phyloP scores from a whole-genome alignment of 148 eudicot genomes.

The Spergularia marina region DNA sequence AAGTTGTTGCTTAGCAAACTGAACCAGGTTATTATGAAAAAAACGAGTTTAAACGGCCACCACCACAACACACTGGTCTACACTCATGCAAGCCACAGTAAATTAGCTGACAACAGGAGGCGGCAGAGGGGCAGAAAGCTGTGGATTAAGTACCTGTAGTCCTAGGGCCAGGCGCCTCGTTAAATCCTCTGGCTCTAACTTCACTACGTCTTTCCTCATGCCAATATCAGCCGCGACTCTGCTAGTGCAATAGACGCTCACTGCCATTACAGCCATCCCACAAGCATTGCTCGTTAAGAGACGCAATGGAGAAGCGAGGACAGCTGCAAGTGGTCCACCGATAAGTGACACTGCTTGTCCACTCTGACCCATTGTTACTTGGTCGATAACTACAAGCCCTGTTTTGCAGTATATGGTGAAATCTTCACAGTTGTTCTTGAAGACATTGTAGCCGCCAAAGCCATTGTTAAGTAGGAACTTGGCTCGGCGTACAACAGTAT shows the following conservation, averaged over 20 bases:
- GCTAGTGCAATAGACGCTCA: conserved; percentile 67
- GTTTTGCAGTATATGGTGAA: conserved; percentile 86
- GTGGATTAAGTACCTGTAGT: conserved; percentile 37
- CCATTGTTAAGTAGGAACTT: conserved; percentile 60
- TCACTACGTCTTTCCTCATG: conserved; percentile 72
- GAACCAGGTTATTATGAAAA: background rate
- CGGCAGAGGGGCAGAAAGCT: conserved; percentile 14
- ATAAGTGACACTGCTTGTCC: conserved; percentile 70
- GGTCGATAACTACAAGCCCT: conserved; percentile 56
- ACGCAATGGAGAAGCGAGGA: conserved; percentile 51
- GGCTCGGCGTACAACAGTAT: conserved; percentile 60
- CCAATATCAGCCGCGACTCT: conserved; percentile 79
- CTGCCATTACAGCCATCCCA: conserved; percentile 67
- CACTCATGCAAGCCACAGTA: background rate
- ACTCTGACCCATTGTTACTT: conserved; percentile 61
- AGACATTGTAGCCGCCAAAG: conserved; percentile 65
- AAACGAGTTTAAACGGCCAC: background rate
- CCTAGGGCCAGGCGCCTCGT: conserved; percentile 48
- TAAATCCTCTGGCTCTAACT: conserved; percentile 59
- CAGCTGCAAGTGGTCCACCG: conserved; percentile 76
- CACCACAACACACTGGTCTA: background rate
- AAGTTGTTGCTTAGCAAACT: background rate
- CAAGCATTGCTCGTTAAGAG: conserved; percentile 54
- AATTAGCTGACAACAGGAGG: conserved; percentile 15
- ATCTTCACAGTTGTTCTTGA: conserved; percentile 81